Conservation (phyloP, 1,284 basidiomycete species). For the Malassezia pachydermatis region DNA sequence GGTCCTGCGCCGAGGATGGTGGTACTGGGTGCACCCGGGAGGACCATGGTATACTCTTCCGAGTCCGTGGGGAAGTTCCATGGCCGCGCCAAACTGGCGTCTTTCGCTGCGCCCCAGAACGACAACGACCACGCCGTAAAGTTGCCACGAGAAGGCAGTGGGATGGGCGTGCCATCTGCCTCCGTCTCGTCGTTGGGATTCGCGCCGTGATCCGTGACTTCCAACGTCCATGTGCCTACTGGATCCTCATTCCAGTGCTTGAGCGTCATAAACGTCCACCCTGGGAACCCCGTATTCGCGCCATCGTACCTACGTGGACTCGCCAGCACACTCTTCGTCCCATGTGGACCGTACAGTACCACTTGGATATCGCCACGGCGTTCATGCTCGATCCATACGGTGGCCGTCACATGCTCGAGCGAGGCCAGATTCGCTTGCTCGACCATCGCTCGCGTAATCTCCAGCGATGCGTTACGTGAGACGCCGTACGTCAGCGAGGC, state of each 20-base stretch:
- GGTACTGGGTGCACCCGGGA: slow-evolving; percentile 50
- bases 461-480: slow-evolving; percentile 62
- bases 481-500: slow-evolving; percentile 55
- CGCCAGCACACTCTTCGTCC: slow-evolving; percentile 74
- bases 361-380: slow-evolving; percentile 87
- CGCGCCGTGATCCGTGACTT: slow-evolving; percentile 51
- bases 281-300: slow-evolving; percentile 65
- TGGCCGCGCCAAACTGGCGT: slow-evolving; percentile 57
- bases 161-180: slow-evolving; percentile 46
- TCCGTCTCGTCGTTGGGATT: slow-evolving; percentile 59
- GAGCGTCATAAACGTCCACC: slow-evolving; percentile 95
- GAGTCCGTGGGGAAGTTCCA: slow-evolving; percentile 43
- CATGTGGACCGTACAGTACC: slow-evolving; percentile 71
- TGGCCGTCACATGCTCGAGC: slow-evolving; percentile 84
- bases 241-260: slow-evolving; percentile 98
- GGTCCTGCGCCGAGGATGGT: slow-evolving; percentile 27
- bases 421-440: slow-evolving; percentile 67
- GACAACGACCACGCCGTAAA: slow-evolving; percentile 87
- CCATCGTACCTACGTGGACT: slow-evolving; percentile 62
- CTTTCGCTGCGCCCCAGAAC: slow-evolving; percentile 81
- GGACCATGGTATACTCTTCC: slow-evolving; percentile 48
- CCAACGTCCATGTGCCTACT: slow-evolving; percentile 82
- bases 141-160: slow-evolving; percentile 53
- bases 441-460: slow-evolving; percentile 64
- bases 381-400: slow-evolving; percentile 81